A percentile compares a stretch with the other conserved stretches of the same genome.
phyloP scores from a whole-genome alignment of 352 stramenopile genomes.

The Pelagophyceae sp. region DNA sequence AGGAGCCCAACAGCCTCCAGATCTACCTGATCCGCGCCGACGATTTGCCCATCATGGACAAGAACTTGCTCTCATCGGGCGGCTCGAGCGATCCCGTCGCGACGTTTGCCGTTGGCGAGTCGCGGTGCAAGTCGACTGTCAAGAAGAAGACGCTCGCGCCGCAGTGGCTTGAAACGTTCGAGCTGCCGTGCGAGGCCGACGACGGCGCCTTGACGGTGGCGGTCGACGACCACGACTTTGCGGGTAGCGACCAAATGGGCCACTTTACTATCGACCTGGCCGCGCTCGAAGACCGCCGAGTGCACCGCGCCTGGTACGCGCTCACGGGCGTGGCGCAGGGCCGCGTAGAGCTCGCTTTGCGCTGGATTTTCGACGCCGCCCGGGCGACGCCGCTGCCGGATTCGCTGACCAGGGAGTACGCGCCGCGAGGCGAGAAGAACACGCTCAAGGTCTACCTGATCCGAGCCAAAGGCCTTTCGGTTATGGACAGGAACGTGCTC shows the following conservation, averaged over 20 bases:
- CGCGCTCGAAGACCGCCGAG: too few relatives aligned
- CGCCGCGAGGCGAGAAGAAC: background rate
- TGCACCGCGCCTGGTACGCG: background rate
- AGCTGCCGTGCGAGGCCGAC: background rate
- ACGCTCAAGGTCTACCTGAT: background rate
- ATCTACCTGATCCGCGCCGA: background rate
- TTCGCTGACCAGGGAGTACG: background rate
- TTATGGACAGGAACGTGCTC: constrained; percentile 28
- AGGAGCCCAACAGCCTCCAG: background rate
- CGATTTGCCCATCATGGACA: constrained; percentile 9
- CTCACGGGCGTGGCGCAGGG: background rate
- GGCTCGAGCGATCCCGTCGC: background rate
- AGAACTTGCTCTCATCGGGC: background rate
- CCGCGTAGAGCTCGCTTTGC: background rate
- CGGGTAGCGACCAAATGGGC: background rate
- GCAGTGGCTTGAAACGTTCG: background rate
- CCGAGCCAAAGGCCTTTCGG: background rate
- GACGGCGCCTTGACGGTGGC: background rate
- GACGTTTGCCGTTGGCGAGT: background rate
- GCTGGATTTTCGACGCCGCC: background rate
- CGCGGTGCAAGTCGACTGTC: background rate
- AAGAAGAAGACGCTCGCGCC: background rate
- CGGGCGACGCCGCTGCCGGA: background rate
- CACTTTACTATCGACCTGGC: background rate
- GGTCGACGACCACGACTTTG: constrained; percentile 10